A percentile compares a stretch with the other conserved stretches of the same genome.
phyloP scores from a whole-genome alignment of 2,329 filamentous ascomycete genomes.

The Paecilomyces fulvus region DNA sequence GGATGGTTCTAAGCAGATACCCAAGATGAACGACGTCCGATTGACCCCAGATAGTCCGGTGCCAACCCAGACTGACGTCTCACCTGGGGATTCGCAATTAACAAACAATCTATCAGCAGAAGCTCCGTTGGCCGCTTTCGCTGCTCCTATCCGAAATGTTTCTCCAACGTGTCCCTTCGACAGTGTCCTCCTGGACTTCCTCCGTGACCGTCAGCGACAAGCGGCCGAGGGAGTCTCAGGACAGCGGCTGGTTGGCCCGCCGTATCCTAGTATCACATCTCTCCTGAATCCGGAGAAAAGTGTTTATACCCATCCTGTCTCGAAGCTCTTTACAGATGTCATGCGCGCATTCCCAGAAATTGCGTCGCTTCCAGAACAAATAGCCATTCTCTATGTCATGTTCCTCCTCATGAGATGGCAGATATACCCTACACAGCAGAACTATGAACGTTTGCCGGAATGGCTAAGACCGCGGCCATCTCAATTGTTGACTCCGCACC shows the following conservation, averaged over 20 bases:
- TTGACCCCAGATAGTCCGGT: conserved; percentile 18
- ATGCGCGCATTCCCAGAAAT: conserved; percentile 76
- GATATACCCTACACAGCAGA: conserved; percentile 68
- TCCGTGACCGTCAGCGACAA: conserved; percentile 58
- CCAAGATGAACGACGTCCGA: conserved; percentile 42
- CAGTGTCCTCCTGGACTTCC: conserved; percentile 69
- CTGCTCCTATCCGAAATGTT: conserved; percentile 49
- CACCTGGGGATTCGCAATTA: conserved; percentile 17
- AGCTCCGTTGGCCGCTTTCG: conserved; percentile 22
- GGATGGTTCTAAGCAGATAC: conserved; percentile 49
- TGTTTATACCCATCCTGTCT: conserved; percentile 63
- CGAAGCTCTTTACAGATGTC: conserved; percentile 78
- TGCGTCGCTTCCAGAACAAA: conserved; percentile 67
- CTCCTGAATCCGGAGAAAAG: conserved; percentile 63
- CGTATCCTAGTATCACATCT: conserved; percentile 71
- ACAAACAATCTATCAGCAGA: conserved; percentile 15
- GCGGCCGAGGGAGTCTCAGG: conserved; percentile 57
- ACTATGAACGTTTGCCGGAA: conserved; percentile 66
- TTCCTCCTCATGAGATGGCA: conserved; percentile 82
- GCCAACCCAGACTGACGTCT: conserved; percentile 12
- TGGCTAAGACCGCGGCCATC: conserved; percentile 60
- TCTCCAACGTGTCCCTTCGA: conserved; percentile 69
- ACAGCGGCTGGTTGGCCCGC: conserved; percentile 62
- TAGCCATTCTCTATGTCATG: conserved; percentile 77
- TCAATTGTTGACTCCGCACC: conserved; percentile 61